Evolutionary conservation across 805 yeast genomes (phyloP).

Genomic region (Kuraishia molischiana): DNA sequence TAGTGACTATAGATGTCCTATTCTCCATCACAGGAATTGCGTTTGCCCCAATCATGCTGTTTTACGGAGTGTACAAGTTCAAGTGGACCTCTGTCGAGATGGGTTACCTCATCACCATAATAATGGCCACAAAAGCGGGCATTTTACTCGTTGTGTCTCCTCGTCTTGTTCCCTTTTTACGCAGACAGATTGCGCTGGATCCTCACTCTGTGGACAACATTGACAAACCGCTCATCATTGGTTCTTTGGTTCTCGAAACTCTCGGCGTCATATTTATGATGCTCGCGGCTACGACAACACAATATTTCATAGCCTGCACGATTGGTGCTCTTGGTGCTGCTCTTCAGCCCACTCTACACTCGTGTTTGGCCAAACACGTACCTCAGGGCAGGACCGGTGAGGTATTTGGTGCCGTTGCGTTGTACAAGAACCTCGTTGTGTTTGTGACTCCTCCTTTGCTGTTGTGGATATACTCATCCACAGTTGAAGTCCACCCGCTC

Average conservation of each 20-base stretch:
- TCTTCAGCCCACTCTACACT: slow-evolving; percentile 47
- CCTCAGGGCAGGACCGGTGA: slow-evolving; percentile 57
- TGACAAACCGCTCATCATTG: slow-evolving; percentile 12
- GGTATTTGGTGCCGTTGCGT: slow-evolving; percentile 59
- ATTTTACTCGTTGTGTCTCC: slow-evolving; percentile 46
- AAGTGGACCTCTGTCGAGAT: slow-evolving; percentile 44
- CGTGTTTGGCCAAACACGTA: slow-evolving; percentile 51
- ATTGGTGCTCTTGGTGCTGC: slow-evolving; percentile 39
- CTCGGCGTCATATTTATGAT: slow-evolving; percentile 26
- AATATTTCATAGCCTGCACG: slow-evolving; percentile 23
- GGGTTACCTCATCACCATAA: slow-evolving; percentile 44
- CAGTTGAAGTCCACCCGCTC: slow-evolving; percentile 16
- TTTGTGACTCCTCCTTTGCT: slow-evolving; percentile 39
- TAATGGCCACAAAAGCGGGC: slow-evolving; percentile 39
- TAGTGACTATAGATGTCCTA: slow-evolving; percentile 38
- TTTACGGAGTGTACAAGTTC: slow-evolving; percentile 45
- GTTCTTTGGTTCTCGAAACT: slow-evolving; percentile 28
- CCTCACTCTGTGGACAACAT: slow-evolving; percentile 38
- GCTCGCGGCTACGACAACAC: slow-evolving; percentile 16
- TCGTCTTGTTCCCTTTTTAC: slow-evolving; percentile 26
- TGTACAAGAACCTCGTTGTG: slow-evolving; percentile 40
- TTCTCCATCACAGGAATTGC: slow-evolving; percentile 29
- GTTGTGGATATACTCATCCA: slow-evolving; percentile 35
- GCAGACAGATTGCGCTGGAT: slow-evolving; percentile 21
- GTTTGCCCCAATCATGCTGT: slow-evolving; percentile 28